These are phyloP conservation scores for Rubus idaeus DNA, from an alignment of 306 rosid species.

Conservation along the genomic window DNA sequence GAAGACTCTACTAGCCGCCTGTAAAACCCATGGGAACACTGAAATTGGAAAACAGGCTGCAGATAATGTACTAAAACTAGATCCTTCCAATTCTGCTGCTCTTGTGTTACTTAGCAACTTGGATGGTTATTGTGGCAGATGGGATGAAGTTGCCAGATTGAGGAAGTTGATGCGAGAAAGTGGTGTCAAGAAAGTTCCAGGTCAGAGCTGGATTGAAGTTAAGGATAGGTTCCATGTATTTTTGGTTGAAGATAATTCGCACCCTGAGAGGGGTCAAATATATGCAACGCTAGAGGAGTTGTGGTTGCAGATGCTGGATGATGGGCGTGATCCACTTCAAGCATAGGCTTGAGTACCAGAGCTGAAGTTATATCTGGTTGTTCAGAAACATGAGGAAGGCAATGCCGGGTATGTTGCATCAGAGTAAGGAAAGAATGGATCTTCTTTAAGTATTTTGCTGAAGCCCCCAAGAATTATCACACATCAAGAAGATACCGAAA, in stretches of 20 bases:
- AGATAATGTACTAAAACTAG: conserved; percentile 55
- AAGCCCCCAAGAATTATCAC: not conserved
- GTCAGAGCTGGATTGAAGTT: conserved; percentile 53
- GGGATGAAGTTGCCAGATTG: conserved; percentile 62
- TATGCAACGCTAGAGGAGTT: conserved; percentile 59
- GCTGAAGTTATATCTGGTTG: not conserved
- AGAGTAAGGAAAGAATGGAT: not conserved
- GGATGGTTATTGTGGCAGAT: conserved; percentile 58
- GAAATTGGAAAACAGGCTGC: conserved; percentile 68
- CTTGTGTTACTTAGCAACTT: conserved; percentile 63
- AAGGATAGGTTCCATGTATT: conserved; percentile 63
- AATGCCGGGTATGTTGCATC: not conserved
- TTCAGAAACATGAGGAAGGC: not conserved
- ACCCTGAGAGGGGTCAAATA: conserved; percentile 55
- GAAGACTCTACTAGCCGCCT: conserved; percentile 71
- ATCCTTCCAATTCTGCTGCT: conserved; percentile 68
- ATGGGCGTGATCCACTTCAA: conserved; percentile 44
- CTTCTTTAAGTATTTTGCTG: not conserved
- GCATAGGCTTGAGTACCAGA: conserved; percentile 21
- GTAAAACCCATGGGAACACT: conserved; percentile 59
- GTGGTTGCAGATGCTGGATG: conserved; percentile 66
- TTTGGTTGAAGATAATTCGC: conserved; percentile 60
- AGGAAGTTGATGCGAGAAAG: conserved; percentile 58
- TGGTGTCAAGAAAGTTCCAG: conserved; percentile 67
- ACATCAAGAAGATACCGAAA: not conserved